Percentiles rank a stretch among this genome's conserved stretches.
Conservation (phyloP, 345 rosid genomes). For the Bretschneidera sinensis region DNA sequence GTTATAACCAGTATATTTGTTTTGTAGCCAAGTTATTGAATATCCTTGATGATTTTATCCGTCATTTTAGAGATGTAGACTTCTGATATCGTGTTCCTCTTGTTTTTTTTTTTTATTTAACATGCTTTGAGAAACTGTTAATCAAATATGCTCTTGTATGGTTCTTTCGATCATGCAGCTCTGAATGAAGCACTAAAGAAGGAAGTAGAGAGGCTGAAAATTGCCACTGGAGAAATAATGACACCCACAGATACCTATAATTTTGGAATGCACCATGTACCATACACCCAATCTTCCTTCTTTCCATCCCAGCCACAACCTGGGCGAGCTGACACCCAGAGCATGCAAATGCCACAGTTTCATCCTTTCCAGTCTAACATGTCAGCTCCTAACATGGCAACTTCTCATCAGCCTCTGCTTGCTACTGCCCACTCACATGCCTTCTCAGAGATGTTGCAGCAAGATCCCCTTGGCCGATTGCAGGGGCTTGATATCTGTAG, state of each 20-base stretch:
- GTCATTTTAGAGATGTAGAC: no score
- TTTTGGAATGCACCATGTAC: constrained; percentile 61
- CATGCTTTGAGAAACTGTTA: not conserved
- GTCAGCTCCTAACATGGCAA: constrained; percentile 20
- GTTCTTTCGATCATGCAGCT: constrained; percentile 35
- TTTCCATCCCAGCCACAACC: constrained; percentile 45
- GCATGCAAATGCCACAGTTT: constrained; percentile 50
- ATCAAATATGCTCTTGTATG: constrained; percentile 4
- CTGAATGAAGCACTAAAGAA: constrained; percentile 78
- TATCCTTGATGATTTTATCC: not conserved
- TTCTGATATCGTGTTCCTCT: no score
- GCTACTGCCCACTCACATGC: constrained; percentile 32
- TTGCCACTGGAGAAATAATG: constrained; percentile 65
- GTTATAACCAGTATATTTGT: not conserved
- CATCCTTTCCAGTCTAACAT: constrained; percentile 42
- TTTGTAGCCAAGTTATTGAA: not conserved
- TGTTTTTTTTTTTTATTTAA: no score
- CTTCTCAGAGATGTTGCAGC: constrained; percentile 58
- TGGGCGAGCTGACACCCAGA: constrained; percentile 30
- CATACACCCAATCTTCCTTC: constrained; percentile 42
- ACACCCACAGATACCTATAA: constrained; percentile 58
- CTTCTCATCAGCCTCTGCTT: constrained; percentile 35
- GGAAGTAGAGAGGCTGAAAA: constrained; percentile 83
- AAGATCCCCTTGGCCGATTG: constrained; percentile 62
- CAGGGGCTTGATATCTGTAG: constrained; percentile 82